Evolutionary conservation across 208 protist species (phyloP).

Genomic region (Trypanosomatidae sp.): DNA sequence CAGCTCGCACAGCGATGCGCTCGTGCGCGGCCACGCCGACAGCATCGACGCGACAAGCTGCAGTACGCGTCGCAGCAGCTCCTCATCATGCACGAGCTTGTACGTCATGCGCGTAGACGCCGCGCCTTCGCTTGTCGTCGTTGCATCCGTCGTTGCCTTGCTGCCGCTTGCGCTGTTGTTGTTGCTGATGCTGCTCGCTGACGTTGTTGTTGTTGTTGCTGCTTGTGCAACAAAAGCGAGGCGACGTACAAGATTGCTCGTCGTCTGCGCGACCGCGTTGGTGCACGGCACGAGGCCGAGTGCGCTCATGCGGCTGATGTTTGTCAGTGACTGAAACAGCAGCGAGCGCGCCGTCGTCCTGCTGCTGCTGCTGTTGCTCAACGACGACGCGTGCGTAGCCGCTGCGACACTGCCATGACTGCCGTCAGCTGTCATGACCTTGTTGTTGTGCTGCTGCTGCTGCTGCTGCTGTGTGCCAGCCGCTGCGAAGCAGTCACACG

Average conservation of each 20-base stretch:
- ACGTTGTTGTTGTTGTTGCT: not conserved
- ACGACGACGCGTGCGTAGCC: too few relatives aligned
- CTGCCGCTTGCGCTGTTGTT: slow-evolving; percentile 1
- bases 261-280: slow-evolving; percentile 13
- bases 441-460: too few relatives aligned
- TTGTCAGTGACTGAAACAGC: slow-evolving; percentile 43
- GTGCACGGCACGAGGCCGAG: slow-evolving; percentile 44
- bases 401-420: too few relatives aligned
- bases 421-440: too few relatives aligned
- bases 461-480: too few relatives aligned
- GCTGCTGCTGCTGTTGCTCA: not conserved
- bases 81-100: slow-evolving; percentile 27
- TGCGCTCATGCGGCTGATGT: slow-evolving; percentile 54
- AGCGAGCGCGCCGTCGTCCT: slow-evolving; percentile 4
- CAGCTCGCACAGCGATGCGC: too few relatives aligned
- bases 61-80: slow-evolving; percentile 35
- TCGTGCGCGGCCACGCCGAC: too few relatives aligned
- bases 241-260: slow-evolving; percentile 32
- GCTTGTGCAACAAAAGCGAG: slow-evolving; percentile 9
- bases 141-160: not conserved
- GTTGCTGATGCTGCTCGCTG: not conserved
- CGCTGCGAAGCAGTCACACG: too few relatives aligned
- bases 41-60: slow-evolving; percentile 39
- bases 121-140: not conserved
- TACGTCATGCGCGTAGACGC: not conserved